Base-by-base conservation (phyloP, 2,329 filamentous ascomycete species). In the Penicillium sp. region DNA sequence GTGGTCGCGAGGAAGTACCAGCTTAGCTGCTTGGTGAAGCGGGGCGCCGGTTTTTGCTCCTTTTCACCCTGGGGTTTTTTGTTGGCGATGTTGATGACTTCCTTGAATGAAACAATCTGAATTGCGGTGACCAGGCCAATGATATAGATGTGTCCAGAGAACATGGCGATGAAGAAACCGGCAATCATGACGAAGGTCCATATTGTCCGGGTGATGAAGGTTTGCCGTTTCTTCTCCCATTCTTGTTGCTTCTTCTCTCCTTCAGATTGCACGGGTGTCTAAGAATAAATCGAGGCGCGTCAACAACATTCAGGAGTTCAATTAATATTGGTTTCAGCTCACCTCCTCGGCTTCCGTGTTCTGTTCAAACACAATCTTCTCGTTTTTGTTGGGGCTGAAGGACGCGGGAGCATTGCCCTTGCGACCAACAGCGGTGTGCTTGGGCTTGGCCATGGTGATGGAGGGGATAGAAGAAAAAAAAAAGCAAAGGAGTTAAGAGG, bases 1-100 rank as follows among this genome's bases (percentile, higher is more conserved):
- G 93, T 96, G 26, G 90, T 91, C n/a, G 92, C 95, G 53, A 99
- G 84, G 81, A 96, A 99, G 77, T 99, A 99, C 95, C 95, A 99
- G 78, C 98, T 98, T 68, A 99, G 81, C 65, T 91, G 92, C 81
- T 97, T 97, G 64, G 93, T 97, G 68, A 96, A 96, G 57, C 90
- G 90, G 39, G 39, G 39, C 11, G 39, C 39, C 59, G 99, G 82
- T 73, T 93, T 91, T 71, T 93, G 89, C 62, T 93, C 93, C 35
- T 50, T 50, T 27, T 50, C 37, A 8, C 35, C 48, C 11, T 50
- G 33, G 9, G 37, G 33, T 16, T 50, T 50, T 37, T 50, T 50
- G 73, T 93, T 96, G 66, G 93, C 90, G 69, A 99, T 98, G 62
- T 93, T 93, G 72, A 99, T 98, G 69, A 99, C 95, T 78, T 99